Conservation (phyloP, 179 eudicot genomes). For the Monotropa hypopitys region DNA sequence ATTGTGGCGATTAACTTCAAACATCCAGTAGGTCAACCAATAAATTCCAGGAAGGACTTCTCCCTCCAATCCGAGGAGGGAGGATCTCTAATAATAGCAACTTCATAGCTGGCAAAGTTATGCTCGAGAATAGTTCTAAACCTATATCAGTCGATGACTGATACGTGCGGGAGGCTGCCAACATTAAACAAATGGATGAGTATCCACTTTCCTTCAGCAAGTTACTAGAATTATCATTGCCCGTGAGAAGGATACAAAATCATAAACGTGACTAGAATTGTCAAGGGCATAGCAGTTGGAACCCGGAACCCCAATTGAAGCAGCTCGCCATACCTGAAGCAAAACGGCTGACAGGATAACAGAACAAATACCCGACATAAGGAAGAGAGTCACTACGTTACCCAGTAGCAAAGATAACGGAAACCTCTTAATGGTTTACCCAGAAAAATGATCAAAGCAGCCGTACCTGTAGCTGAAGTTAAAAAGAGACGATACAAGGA, state of each 20-base stretch:
- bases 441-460: not conserved
- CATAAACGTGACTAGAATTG: conserved; percentile 68
- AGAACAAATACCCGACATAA: not conserved
- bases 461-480: conserved; percentile 1
- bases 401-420: too few relatives aligned
- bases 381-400: not conserved
- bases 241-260: conserved; percentile 69
- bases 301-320: conserved; percentile 50
- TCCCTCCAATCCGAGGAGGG: too few relatives aligned
- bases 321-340: conserved; percentile 34
- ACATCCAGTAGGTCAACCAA: not conserved
- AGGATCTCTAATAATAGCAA: too few relatives aligned
- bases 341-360: conserved; percentile 29
- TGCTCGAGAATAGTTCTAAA: not conserved
- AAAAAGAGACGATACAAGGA: not conserved
- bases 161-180: not conserved
- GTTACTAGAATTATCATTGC: not conserved
- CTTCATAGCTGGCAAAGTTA: not conserved
- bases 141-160: not conserved
- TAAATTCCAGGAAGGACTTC: too few relatives aligned
- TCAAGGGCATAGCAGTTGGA: conserved; percentile 78
- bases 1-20: not conserved
- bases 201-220: not conserved
- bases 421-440: too few relatives aligned
- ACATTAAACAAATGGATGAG: not conserved